Percentiles rank a stretch among this genome's conserved stretches.
These are phyloP conservation scores for Silene latifolia DNA, from an alignment of 148 eudicot species.

Conservation along the genomic window DNA sequence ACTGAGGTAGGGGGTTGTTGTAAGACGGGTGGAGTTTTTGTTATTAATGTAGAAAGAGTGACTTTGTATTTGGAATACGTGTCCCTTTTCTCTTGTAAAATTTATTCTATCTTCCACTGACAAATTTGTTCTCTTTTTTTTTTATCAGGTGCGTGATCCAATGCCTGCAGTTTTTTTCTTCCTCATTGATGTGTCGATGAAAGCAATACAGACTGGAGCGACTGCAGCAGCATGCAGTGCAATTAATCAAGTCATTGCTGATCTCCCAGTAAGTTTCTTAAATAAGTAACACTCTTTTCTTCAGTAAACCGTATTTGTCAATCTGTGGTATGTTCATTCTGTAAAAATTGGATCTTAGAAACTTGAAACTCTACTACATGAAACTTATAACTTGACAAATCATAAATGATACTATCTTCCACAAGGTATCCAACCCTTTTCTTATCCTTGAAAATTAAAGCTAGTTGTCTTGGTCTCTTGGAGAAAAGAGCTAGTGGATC, in stretches of 20 bases:
- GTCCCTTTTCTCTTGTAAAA: not conserved
- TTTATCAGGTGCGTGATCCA: conserved; percentile 85
- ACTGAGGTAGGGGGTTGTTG: not conserved
- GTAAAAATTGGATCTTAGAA: not conserved
- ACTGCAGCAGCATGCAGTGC: conserved; percentile 99
- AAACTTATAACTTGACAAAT: not conserved
- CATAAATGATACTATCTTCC: not conserved
- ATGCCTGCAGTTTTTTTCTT: conserved; percentile 97
- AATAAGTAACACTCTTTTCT: not conserved
- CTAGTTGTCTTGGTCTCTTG: not conserved
- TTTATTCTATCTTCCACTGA: conserved; percentile 8
- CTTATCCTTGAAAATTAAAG: not conserved
- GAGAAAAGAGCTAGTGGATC: not conserved
- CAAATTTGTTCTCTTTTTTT: not conserved
- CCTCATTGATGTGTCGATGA: conserved; percentile 88
- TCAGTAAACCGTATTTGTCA: not conserved
- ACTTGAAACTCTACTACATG: not conserved
- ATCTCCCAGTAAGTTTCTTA: conserved; percentile 79
- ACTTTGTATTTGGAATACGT: not conserved
- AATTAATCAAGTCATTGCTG: conserved; percentile 83
- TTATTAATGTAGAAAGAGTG: not conserved
- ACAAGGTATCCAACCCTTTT: not conserved
- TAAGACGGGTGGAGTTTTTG: not conserved
- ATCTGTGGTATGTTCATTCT: not conserved
- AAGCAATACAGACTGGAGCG: conserved; percentile 93